Percentiles rank a stretch among this genome's conserved stretches.
Evolutionary conservation across 768 basidiomycete species (phyloP).

Genomic region (Phallus indusiatus): DNA sequence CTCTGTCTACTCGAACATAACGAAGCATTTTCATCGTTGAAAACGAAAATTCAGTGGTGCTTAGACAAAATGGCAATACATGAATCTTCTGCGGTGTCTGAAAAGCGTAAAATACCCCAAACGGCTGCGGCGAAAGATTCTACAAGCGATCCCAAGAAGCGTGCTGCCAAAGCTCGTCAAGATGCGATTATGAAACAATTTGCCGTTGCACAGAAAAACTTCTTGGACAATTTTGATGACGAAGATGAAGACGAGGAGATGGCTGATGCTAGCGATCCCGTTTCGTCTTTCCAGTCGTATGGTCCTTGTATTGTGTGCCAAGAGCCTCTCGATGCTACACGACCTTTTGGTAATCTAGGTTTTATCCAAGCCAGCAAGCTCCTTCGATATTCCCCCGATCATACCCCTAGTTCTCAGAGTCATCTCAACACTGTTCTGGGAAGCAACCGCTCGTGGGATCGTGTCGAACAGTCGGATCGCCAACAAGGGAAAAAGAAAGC

Average conservation of each 20-base stretch:
- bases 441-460: slow-evolving; percentile 59
- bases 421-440: slow-evolving; percentile 68
- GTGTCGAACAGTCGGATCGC: slow-evolving; percentile 20
- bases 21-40: slow-evolving; percentile 65
- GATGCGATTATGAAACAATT: slow-evolving; percentile 94
- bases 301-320: slow-evolving; percentile 99
- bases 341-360: slow-evolving; percentile 79
- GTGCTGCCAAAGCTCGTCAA: slow-evolving; percentile 83
- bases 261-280: slow-evolving; percentile 34
- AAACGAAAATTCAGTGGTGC: slow-evolving; percentile 66
- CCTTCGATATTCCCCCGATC: slow-evolving; percentile 69
- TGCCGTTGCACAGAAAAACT: slow-evolving; percentile 84
- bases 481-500: slow-evolving; percentile 21
- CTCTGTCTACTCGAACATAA: slow-evolving; percentile 72
- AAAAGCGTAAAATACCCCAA: slow-evolving; percentile 36
- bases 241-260: slow-evolving; percentile 54
- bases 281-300: slow-evolving; percentile 36
- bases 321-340: slow-evolving; percentile 68
- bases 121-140: slow-evolving; percentile 24
- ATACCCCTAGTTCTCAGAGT: slow-evolving; percentile 20
- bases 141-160: slow-evolving; percentile 64
- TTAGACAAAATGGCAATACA: slow-evolving; percentile 48
- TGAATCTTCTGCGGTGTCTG: slow-evolving; percentile 47
- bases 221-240: slow-evolving; percentile 71
- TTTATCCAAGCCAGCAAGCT: slow-evolving; percentile 82